Evolutionary conservation across 164 flowering plant genomes (phyloP), one percentile per base, ranked within the genome.

Genomic region (Liriodendron chinense): DNA sequence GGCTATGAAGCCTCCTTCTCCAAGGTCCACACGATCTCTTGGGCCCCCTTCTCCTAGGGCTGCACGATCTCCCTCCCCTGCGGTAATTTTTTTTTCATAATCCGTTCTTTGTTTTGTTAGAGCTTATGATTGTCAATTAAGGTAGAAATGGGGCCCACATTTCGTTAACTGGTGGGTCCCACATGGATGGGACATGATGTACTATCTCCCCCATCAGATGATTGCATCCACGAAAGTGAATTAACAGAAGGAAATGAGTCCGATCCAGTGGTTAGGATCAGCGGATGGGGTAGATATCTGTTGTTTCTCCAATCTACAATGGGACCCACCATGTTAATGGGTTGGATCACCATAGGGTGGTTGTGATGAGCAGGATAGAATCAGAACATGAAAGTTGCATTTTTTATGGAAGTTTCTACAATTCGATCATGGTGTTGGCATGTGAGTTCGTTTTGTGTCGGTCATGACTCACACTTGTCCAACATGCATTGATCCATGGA

Each of bases 31-130:
- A 20, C n/a, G 43, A 9, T 13, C 69, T 26, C n/a, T 7, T 7
- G 12, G 70, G 20, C 25, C 87, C 49, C 84, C 85, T 18, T 85
- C 93, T 59, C 91, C 94, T 47, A 70, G 81, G 91, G 92, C 89
- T 82, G 80, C 86, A 77, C 83, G 98, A 85, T 89, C 96, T 80
- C 95, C 97, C 0, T 92, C 98, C 1, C 98, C 97, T 85, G 90
- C 97, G 91, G 98, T 94, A 87, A 66, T 50, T 18, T 7, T 12
- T 61, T 61, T 18, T 13, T 16, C 9, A 61, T 13, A 5, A 4
- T 14, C 3, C 3, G 14, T 61, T 61, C 20, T n/a, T 61, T 61
- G 64, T 3, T 14, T 18, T 63, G 65, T 22, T 18, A 16, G 59
- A 16, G 59, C 59, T 16, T 16, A 10, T 53, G 59, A 53, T 53